Conservation (phyloP, 805 yeast species). For the Pichia pseudocactophila region DNA sequence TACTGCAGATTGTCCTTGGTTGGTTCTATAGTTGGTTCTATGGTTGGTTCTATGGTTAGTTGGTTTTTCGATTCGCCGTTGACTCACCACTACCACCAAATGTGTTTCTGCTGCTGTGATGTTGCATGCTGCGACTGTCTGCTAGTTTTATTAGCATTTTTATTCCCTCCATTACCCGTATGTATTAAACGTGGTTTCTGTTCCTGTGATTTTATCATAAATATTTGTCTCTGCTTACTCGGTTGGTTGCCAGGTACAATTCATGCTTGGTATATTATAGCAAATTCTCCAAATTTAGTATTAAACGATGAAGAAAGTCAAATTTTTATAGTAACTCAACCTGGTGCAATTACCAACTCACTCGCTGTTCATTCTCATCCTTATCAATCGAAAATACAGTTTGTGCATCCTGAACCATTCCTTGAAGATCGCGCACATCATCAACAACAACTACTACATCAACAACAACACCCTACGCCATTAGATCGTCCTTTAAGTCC, state of each 20-base stretch:
- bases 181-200: constrained; percentile 63
- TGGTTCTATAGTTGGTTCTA: too few relatives aligned
- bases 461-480: neutral
- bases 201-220: constrained; percentile 61
- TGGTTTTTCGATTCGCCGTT: too few relatives aligned
- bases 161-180: constrained; percentile 77
- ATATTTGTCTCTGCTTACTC: constrained; percentile 49
- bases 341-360: constrained; percentile 8
- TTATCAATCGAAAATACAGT: constrained; percentile 18
- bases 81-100: too few relatives aligned
- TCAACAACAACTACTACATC: neutral
- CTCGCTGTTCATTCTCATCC: constrained; percentile 20
- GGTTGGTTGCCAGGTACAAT: constrained; percentile 66
- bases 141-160: constrained; percentile 56
- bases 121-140: constrained; percentile 48
- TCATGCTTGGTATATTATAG: constrained; percentile 60
- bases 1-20: too few relatives aligned
- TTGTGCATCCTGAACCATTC: constrained; percentile 29
- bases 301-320: constrained; percentile 24
- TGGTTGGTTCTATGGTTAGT: too few relatives aligned
- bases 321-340: constrained; percentile 20
- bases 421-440: constrained; percentile 8
- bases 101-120: constrained; percentile 25
- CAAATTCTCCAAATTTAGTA: constrained; percentile 36
- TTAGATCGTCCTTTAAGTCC: constrained; percentile 19